phyloP scores from a whole-genome alignment of 164 flowering plant genomes.

The Hamamelis virginiana region DNA sequence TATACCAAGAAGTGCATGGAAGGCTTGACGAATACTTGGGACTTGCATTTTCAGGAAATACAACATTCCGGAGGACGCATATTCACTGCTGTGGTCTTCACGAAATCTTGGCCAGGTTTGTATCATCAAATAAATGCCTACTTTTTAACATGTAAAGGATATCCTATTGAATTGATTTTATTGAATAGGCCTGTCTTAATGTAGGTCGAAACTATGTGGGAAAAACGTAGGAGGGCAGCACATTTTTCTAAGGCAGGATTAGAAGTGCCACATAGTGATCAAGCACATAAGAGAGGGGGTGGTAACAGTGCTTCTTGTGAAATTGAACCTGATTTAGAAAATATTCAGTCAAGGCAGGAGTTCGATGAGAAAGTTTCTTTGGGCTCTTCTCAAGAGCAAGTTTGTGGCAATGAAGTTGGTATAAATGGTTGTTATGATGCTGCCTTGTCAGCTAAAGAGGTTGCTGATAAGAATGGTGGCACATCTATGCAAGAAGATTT shows the following conservation, averaged over 20 bases:
- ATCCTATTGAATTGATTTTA: background rate
- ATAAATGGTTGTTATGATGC: conserved; percentile 9
- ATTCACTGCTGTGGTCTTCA: conserved; percentile 60
- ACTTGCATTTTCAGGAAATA: conserved; percentile 51
- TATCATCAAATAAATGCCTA: conserved; percentile 8
- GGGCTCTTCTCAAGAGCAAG: conserved; percentile 19
- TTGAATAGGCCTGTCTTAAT: background rate
- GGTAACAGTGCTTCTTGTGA: conserved; percentile 22
- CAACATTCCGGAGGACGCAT: conserved; percentile 58
- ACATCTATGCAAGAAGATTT: conserved; percentile 15
- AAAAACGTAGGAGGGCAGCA: conserved; percentile 61
- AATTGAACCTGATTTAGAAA: conserved; percentile 24
- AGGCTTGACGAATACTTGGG: background rate
- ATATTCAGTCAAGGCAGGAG: conserved; percentile 10
- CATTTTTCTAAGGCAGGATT: conserved; percentile 72
- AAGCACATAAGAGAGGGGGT: conserved; percentile 29
- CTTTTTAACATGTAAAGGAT: background rate
- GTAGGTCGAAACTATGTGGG: conserved; percentile 69
- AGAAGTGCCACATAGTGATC: conserved; percentile 39
- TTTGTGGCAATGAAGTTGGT: conserved; percentile 13
- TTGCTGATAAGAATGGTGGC: background rate
- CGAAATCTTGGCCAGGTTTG: conserved; percentile 73
- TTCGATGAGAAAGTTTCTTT: conserved; percentile 11
- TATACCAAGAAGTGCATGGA: background rate
- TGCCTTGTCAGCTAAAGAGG: conserved; percentile 12